Evolutionary conservation across 495 filamentous ascomycete genomes (phyloP).

Genomic region (Terfezia claveryi): DNA sequence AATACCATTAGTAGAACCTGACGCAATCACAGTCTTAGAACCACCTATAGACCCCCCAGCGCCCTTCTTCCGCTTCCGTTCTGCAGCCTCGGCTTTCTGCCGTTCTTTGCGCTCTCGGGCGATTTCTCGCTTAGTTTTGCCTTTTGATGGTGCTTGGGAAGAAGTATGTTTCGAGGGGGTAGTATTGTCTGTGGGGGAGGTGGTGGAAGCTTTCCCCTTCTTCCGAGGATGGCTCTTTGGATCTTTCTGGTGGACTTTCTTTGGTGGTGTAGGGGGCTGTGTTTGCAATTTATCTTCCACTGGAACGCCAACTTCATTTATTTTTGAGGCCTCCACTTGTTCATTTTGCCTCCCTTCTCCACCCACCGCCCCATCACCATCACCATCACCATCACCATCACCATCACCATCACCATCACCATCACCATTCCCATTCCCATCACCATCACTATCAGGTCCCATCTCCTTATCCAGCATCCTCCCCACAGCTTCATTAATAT

Average conservation of each 20-base stretch:
- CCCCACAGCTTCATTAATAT: conserved; percentile 34
- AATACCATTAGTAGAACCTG: conserved; percentile 1
- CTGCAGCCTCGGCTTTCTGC: conserved; percentile 27
- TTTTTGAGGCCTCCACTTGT: not conserved
- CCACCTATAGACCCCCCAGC: not conserved
- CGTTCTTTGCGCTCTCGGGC: conserved; percentile 25
- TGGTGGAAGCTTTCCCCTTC: not conserved
- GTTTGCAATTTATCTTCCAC: not conserved
- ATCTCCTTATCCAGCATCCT: not conserved
- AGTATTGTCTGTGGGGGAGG: conserved; percentile 11
- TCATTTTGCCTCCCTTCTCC: not conserved
- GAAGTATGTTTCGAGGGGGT: conserved; percentile 1
- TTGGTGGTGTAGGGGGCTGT: not conserved
- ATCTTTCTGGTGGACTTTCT: not conserved
- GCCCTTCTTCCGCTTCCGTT: conserved; percentile 18
- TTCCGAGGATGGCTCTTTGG: conserved; percentile 1
- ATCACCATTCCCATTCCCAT: not conserved
- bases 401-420: not conserved
- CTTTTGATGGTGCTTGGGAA: conserved; percentile 2
- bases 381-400: not conserved
- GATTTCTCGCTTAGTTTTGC: conserved; percentile 14
- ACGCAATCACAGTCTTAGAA: conserved; percentile 3
- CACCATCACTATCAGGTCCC: conserved; percentile 19
- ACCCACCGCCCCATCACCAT: not conserved
- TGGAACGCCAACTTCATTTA: not conserved